These are phyloP conservation scores for Arthonia radiata DNA, from an alignment of 495 filamentous ascomycete species.

Conservation along the genomic window DNA sequence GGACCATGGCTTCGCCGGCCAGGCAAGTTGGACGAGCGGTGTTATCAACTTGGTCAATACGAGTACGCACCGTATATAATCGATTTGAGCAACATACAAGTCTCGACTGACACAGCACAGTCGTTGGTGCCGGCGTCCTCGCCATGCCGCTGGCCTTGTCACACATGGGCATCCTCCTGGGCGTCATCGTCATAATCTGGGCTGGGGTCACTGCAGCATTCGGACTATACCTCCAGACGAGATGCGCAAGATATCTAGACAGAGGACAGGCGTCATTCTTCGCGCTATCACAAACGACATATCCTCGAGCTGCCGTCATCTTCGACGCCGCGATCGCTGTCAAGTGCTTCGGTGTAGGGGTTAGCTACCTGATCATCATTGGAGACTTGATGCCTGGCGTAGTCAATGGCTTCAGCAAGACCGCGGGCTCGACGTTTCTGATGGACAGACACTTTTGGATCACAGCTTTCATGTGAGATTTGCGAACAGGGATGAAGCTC, in stretches of 20 bases:
- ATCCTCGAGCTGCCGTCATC: conserved; percentile 83
- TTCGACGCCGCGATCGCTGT: conserved; percentile 94
- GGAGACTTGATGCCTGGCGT: conserved; percentile 96
- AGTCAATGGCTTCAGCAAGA: conserved; percentile 44
- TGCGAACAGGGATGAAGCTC: no score
- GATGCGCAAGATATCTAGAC: conserved; percentile 80
- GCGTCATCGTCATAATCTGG: conserved; percentile 69
- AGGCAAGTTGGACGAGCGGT: conserved; percentile 74
- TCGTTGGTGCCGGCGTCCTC: conserved; percentile 79
- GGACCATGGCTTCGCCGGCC: conserved; percentile 21
- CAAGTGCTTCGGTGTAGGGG: conserved; percentile 90
- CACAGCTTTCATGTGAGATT: conserved; percentile 70
- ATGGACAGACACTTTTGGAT: conserved; percentile 90
- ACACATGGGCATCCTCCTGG: conserved; percentile 70
- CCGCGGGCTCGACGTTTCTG: conserved; percentile 35
- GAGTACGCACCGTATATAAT: conserved; percentile 24
- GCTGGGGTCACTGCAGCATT: conserved; percentile 71
- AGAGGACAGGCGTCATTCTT: conserved; percentile 68
- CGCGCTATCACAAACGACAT: conserved; percentile 80
- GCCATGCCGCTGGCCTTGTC: conserved; percentile 87
- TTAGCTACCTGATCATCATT: conserved; percentile 96
- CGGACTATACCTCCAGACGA: conserved; percentile 79
- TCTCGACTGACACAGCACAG: conserved; percentile 15
- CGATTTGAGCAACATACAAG: neutral
- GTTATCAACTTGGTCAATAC: conserved; percentile 92